phyloP scores from a whole-genome alignment of 257 asterid species.

The Nicotiana attenuata region DNA sequence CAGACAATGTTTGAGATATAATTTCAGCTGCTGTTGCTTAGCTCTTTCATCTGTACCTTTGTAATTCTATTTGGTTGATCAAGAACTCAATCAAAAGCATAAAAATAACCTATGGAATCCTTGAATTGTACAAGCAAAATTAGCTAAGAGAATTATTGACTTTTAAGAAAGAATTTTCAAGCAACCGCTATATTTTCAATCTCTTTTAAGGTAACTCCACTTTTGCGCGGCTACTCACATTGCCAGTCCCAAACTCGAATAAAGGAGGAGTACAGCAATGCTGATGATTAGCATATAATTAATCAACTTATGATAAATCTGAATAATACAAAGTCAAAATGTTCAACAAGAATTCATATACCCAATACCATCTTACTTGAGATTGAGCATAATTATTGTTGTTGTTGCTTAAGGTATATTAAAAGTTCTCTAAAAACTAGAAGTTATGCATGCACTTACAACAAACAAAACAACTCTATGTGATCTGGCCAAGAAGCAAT shows the following conservation, averaged over 20 bases:
- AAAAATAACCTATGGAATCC: not conserved
- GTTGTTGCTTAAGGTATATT: no score
- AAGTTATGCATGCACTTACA: no score
- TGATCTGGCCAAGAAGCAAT: no score
- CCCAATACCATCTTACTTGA: not conserved
- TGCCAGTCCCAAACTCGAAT: not conserved
- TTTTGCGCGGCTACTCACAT: no score
- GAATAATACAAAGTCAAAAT: not conserved
- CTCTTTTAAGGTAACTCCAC: no score
- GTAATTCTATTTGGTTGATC: not conserved
- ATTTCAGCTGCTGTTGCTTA: not conserved
- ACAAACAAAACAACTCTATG: no score
- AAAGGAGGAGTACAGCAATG: not conserved
- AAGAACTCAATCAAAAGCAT: not conserved
- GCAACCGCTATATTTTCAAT: no score
- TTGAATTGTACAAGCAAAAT: not conserved
- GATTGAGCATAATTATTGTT: not conserved
- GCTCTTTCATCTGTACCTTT: not conserved
- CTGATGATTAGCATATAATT: not conserved
- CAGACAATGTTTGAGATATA: slow-evolving; percentile 20
- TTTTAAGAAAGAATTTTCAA: not conserved
- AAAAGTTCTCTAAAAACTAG: no score
- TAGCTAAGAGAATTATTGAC: not conserved
- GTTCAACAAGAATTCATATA: not conserved
- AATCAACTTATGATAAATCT: not conserved